Conservation (phyloP, 225 moss, liverwort and hornwort genomes). For the Ulota crispa region DNA sequence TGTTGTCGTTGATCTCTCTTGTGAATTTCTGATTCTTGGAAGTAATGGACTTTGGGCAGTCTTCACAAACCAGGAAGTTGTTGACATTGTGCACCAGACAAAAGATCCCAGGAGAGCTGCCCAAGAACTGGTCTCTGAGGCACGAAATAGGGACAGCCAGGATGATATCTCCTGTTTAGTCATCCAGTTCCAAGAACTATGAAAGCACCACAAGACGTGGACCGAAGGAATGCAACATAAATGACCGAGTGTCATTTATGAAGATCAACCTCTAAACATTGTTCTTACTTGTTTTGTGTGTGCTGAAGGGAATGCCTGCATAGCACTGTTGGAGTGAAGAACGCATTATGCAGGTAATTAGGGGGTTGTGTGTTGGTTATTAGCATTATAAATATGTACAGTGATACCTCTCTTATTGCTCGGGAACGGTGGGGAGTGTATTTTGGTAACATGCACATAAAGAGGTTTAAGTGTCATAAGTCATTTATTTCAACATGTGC, state of each 20-base stretch:
- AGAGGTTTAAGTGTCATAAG: too few relatives aligned
- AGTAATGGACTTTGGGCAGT: constrained; percentile 89
- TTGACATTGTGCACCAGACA: constrained; percentile 53
- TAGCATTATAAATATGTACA: constrained; percentile 12
- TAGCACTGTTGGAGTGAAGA: constrained; percentile 6
- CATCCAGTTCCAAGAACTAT: constrained; percentile 72
- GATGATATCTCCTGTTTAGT: constrained; percentile 87
- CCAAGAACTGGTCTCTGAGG: constrained; percentile 55
- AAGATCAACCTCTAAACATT: constrained; percentile 13
- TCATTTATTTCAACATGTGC: too few relatives aligned
- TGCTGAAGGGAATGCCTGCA: background rate
- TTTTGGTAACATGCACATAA: too few relatives aligned
- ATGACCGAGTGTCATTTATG: background rate
- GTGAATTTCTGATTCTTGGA: constrained; percentile 78
- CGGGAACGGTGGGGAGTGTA: too few relatives aligned
- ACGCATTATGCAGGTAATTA: background rate
- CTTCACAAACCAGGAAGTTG: constrained; percentile 67
- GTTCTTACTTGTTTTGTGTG: too few relatives aligned
- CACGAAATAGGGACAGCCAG: constrained; percentile 63
- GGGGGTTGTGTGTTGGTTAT: background rate
- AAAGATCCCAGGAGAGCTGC: constrained; percentile 65
- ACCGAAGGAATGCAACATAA: background rate
- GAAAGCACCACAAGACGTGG: background rate
- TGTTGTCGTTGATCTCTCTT: constrained; percentile 76
- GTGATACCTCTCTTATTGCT: too few relatives aligned